Base-by-base conservation (phyloP, 139 green algal genomes). In the Micractinium conductrix region DNA sequence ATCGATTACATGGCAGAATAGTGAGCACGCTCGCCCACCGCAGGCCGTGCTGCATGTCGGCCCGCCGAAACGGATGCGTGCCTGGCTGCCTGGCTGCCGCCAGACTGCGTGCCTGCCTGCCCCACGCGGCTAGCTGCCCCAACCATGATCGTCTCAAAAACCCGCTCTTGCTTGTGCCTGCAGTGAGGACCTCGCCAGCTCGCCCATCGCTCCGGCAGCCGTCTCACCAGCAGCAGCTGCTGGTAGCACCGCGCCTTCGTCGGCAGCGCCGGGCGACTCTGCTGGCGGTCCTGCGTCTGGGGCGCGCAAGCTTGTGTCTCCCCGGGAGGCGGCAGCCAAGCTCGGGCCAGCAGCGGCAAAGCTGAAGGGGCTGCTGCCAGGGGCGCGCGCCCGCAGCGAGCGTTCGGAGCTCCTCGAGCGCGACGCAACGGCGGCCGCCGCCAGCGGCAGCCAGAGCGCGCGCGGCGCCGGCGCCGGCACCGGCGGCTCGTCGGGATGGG, bases 1-100 rank as follows among this genome's bases (percentile, higher is more conserved):
- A 78, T 90, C 16, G 84, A 87, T 42, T 86, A 81, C 70, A 72
- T 89, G 72, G 21, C 80, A 0, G 85, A 89, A 26, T 26, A 81
- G 73, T 72, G 83, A 65, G 83, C 42, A 4, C 4, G 44, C 17
- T 7, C 22, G n/a, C 28, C 1, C 68, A 30, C 35, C 28, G 12
- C 68, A 28, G 73, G 10, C n/a, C 44, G 28, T 43, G 45, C 8
- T 50, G 33, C 21, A 4, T 45, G 21, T 69, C 26, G 19, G 62
- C 4, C 26, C 62, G 30, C 26, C 19, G 38, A 4, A 42, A 40
- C 14, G 38, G 70, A 42, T 50, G 30, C 2, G 38, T n/a, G 10
- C 33, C 10, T 37, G 33, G 5, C 35, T 21, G 33, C 19, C 30
- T 45, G 33, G 12, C 30, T 33, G 68, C 24, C 48, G 68, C 10